phyloP scores from a whole-genome alignment of 2,329 filamentous ascomycete genomes.

The Colletotrichum tropicicola region DNA sequence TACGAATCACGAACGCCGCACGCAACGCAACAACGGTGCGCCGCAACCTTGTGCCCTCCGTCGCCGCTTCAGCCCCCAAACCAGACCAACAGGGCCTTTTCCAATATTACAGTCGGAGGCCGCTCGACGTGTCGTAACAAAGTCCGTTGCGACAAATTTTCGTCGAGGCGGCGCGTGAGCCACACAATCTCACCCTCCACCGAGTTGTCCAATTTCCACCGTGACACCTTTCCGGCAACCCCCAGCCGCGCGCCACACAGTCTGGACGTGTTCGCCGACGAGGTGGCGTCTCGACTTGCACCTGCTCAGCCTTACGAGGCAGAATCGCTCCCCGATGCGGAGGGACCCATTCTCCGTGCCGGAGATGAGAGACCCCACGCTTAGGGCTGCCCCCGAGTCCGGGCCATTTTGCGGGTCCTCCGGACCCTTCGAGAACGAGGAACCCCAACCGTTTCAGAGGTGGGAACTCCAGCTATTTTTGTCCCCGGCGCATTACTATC shows the following conservation, averaged over 20 bases:
- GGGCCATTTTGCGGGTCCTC: neutral
- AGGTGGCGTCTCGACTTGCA: neutral
- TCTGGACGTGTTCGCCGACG: neutral
- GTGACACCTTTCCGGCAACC: neutral
- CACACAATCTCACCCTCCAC: neutral
- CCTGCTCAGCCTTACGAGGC: conserved; percentile 19
- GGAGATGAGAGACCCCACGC: neutral
- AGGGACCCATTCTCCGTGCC: neutral
- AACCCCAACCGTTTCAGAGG: neutral
- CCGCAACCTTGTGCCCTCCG: neutral
- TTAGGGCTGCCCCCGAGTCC: neutral
- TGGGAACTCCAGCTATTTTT: neutral
- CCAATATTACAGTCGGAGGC: conserved; percentile 1
- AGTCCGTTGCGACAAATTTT: neutral
- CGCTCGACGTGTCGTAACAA: neutral
- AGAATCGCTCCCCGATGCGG: neutral
- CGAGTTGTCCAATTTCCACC: neutral
- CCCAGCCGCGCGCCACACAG: neutral
- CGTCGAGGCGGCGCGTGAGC: neutral
- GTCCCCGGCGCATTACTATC: too few relatives aligned
- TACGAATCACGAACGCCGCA: neutral
- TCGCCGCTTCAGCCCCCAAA: conserved; percentile 7
- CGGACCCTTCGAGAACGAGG: neutral
- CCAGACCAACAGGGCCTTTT: neutral
- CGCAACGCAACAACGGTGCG: neutral